Evolutionary conservation across 169 alveolate genomes (phyloP), one percentile per base, ranked within the genome.

Genomic region (Cryptosporidium ubiquitum): DNA sequence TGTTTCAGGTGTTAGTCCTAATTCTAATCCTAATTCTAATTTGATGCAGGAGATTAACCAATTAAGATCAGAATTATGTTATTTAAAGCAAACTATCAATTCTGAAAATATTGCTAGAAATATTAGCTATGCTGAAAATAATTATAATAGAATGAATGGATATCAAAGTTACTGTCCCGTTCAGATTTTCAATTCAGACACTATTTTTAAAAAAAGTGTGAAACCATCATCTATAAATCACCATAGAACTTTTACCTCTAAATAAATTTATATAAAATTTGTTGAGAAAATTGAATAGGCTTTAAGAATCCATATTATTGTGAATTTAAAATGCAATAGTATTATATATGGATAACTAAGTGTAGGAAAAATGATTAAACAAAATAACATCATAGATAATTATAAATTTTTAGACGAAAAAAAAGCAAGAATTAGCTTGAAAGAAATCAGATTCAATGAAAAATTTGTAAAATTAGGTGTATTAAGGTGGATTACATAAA

Each of bases 11-110:
- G 23, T n/a, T 16, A 23, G 42, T 37, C 23, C n/a, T n/a, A 64
- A 20, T 33, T 14, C 40, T 33, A 20, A 37, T 66, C 29, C 52
- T 10, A 29, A 9, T 7, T 33, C 33, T n/a, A 42, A 29, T n/a
- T 66, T 79, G 18, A 39, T 61, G 9, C 37, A 58, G 9, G 89
- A 79, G 74, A 79, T 79, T 37, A 79, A 49, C n/a, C 52, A 64
- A 31, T 49, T 79, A 16, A 79, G 66, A 40, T 40, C 20, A n/a
- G 89, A 79, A 35, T 49, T 79, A 29, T 23, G 37, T 6, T 57
- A 42, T 49, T 33, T 79, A 16, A 79, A 64, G 35, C 68, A 64
- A 33, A 31, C 89, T 33, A 60, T 79, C 9, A 20, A 42, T 20
- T 23, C 60, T 20, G 52, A 55, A 5, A 51, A 31, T 35, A 52